Conservation (phyloP, 1,139 yeast genomes). For the Hemisphaericaspora xylanilytica region DNA sequence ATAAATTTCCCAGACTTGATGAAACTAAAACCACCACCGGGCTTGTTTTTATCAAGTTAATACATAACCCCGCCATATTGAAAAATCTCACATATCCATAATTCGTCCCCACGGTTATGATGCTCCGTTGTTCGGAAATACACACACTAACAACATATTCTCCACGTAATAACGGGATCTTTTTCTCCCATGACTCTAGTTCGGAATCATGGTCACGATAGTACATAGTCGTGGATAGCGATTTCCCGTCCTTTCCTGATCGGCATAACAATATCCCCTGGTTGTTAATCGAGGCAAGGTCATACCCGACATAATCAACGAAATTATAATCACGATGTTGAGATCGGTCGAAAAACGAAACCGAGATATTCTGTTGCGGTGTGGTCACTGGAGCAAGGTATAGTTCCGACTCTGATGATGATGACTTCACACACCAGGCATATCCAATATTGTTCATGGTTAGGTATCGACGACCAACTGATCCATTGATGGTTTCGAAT, state of each 20-base stretch:
- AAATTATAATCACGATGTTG: slow-evolving; percentile 83
- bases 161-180: slow-evolving; percentile 32
- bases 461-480: slow-evolving; percentile 61
- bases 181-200: slow-evolving; percentile 45
- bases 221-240: slow-evolving; percentile 31
- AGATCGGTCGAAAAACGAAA: slow-evolving; percentile 81
- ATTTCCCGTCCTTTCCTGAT: slow-evolving; percentile 29
- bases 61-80: slow-evolving; percentile 41
- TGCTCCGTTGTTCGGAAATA: slow-evolving; percentile 25
- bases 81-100: slow-evolving; percentile 42
- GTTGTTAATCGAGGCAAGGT: slow-evolving; percentile 70
- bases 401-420: slow-evolving; percentile 12
- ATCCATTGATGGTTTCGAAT: slow-evolving; percentile 23
- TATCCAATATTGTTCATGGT: slow-evolving; percentile 82
- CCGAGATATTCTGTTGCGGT: slow-evolving; percentile 66
- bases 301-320: slow-evolving; percentile 68
- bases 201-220: slow-evolving; percentile 40
- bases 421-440: slow-evolving; percentile 69
- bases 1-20: slow-evolving; percentile 30
- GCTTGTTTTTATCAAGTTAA: slow-evolving; percentile 36
- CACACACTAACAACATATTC: slow-evolving; percentile 43
- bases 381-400: no score
- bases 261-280: slow-evolving; percentile 65
- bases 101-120: slow-evolving; percentile 42
- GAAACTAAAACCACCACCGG: slow-evolving; percentile 42